These are phyloP conservation scores for Sanghuangporus baumii DNA, from an alignment of 1,284 basidiomycete genomes.

Conservation along the genomic window DNA sequence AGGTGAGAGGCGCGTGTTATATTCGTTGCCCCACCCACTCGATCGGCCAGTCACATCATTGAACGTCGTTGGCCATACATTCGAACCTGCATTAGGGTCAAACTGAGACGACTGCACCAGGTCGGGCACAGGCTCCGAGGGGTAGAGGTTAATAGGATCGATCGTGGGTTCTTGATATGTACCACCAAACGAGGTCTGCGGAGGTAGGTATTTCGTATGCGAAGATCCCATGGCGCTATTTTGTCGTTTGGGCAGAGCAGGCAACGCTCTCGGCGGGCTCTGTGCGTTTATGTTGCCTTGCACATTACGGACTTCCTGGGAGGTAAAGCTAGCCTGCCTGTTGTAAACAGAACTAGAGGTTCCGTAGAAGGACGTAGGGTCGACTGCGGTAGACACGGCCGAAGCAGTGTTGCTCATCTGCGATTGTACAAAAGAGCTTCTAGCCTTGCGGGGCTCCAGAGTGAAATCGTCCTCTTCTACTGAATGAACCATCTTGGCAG, in stretches of 20 bases:
- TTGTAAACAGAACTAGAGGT: not conserved
- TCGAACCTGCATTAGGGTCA: not conserved
- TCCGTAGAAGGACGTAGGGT: slow-evolving; percentile 10
- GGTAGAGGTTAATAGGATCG: slow-evolving; percentile 27
- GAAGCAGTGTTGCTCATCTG: not conserved
- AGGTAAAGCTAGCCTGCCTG: not conserved
- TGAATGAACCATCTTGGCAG: slow-evolving; percentile 5
- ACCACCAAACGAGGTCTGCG: slow-evolving; percentile 20
- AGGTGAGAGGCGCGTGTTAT: not conserved
- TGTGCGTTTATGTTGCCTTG: slow-evolving; percentile 2
- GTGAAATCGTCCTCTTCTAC: not conserved
- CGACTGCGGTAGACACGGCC: not conserved
- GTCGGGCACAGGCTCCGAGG: slow-evolving; percentile 28
- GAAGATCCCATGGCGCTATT: slow-evolving; percentile 24
- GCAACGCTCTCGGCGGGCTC: not conserved
- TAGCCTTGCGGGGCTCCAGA: not conserved
- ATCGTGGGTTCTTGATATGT: slow-evolving; percentile 43
- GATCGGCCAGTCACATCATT: not conserved
- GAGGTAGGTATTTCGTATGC: slow-evolving; percentile 29
- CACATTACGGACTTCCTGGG: not conserved
- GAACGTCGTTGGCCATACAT: slow-evolving; percentile 3
- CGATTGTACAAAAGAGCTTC: not conserved
- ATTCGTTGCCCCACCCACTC: not conserved
- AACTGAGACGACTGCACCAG: slow-evolving; percentile 24
- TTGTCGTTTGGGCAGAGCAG: slow-evolving; percentile 20